Evolutionary conservation across 352 stramenopile genomes (phyloP), one percentile per base, ranked within the genome.

Genomic region (Saprolegnia parasitica): DNA sequence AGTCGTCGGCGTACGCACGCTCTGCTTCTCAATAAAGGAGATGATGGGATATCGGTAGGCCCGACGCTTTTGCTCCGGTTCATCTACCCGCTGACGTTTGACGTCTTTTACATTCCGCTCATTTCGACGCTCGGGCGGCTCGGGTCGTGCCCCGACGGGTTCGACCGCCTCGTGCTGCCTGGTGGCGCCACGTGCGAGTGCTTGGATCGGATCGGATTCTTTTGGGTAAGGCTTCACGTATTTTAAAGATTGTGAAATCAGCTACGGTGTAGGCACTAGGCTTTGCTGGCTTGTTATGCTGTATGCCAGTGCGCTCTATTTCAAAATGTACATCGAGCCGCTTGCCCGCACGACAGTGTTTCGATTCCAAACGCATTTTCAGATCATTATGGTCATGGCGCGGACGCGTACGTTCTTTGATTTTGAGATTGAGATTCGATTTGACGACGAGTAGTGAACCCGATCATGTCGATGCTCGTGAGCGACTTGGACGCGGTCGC

Each of bases 251-350:
- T 8, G 39, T 46, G 39, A 15, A 8, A 8, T 16, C 8, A 8
- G 18, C 42, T 49, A 4, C 9, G 3, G 13, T 20, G 11, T 49
- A 70, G 63, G 42, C 46, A 1, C 42, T 62, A n/a, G 63, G 63
- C 10, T 70, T 70, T 23, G 37, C 21, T 20, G 63, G 63, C 18
- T 70, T 61, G 24, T 70, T 0, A 0, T 70, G 4, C 21, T 70
- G 15, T 70, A 70, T n/a, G 20, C 45, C 2, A 70, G 63, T 46
- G 54, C 63, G 29, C 40, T 70, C 32, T 63, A 70, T 21, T 70
- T 62, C 54, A 70, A 70, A 39, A 70, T 70, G 49, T 26, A 70
- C 63, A 62, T 70, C 29, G 63, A 70, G 24, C 63, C 63, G 1
- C 46, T 46, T n/a, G 63, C 29, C 20, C 49, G 21, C 13, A 62